These are phyloP conservation scores for Pelargonium cotyledonis DNA, from an alignment of 441 rosid species.

Conservation along the genomic window DNA sequence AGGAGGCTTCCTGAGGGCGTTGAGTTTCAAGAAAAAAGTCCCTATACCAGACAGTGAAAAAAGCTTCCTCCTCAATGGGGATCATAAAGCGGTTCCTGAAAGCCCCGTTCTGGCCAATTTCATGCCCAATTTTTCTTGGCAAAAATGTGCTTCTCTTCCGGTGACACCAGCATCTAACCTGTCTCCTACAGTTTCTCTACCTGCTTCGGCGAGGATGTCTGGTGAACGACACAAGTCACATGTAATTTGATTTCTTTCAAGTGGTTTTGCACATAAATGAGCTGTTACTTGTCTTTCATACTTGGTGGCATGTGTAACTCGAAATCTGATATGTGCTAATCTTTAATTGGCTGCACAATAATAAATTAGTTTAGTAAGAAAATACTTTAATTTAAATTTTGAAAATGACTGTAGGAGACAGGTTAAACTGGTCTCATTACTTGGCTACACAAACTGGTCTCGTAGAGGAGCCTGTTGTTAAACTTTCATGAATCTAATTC, in stretches of 20 bases:
- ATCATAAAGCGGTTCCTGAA: constrained; percentile 33
- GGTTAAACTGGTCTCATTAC: too few relatives aligned
- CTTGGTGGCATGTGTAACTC: too few relatives aligned
- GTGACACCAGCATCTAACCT: constrained; percentile 51
- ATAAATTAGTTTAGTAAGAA: too few relatives aligned
- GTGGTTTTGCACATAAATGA: neutral
- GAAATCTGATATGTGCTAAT: neutral
- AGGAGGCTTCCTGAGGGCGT: constrained; percentile 49
- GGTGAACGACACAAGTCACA: constrained; percentile 41
- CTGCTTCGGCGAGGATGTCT: constrained; percentile 56
- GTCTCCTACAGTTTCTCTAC: constrained; percentile 56
- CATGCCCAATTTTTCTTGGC: constrained; percentile 45
- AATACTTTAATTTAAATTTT: too few relatives aligned
- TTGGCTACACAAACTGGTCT: neutral
- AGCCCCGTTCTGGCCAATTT: constrained; percentile 43
- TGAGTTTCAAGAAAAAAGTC: constrained; percentile 69
- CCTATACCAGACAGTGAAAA: constrained; percentile 47
- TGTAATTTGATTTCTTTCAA: constrained; percentile 32
- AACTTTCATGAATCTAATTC: neutral
- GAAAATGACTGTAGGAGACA: too few relatives aligned
- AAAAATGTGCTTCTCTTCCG: constrained; percentile 78
- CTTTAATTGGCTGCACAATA: too few relatives aligned
- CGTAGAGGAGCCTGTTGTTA: neutral
- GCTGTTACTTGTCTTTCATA: neutral
- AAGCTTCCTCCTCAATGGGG: constrained; percentile 56